Conservation (phyloP, 2,329 filamentous ascomycete genomes). For the Ploettnerulaceae sp. region DNA sequence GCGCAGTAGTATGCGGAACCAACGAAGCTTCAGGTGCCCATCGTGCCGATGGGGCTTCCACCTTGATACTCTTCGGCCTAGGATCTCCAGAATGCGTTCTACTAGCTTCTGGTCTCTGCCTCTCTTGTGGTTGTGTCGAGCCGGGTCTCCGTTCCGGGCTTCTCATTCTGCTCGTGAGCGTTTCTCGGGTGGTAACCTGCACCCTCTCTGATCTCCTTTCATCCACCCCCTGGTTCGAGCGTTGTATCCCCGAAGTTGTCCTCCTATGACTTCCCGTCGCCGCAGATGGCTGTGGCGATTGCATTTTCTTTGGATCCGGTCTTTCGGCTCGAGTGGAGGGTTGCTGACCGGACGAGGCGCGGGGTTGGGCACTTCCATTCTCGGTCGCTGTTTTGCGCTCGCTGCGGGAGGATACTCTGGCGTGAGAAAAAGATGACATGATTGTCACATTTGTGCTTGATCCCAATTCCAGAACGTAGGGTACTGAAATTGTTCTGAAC, state of each 20-base stretch:
- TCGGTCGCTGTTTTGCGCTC: constrained; percentile 31
- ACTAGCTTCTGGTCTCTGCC: constrained; percentile 24
- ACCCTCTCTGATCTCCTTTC: constrained; percentile 51
- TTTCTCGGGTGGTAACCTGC: constrained; percentile 58
- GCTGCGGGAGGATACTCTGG: constrained; percentile 29
- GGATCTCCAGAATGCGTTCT: constrained; percentile 27
- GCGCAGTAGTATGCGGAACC: constrained; percentile 57
- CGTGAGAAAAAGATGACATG: constrained; percentile 34
- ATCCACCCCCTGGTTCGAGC: constrained; percentile 42
- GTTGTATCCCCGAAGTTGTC: constrained; percentile 50
- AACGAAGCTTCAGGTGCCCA: constrained; percentile 82
- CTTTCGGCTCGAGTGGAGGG: constrained; percentile 26
- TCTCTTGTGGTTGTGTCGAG: constrained; percentile 18
- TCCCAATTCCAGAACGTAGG: background rate
- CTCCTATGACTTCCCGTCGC: constrained; percentile 46
- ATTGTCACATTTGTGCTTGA: constrained; percentile 26
- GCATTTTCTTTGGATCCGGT: constrained; percentile 24
- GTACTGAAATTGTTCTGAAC: too few relatives aligned
- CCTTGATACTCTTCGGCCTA: constrained; percentile 36
- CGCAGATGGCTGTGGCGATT: constrained; percentile 27
- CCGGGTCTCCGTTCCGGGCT: constrained; percentile 46
- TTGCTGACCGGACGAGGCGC: constrained; percentile 27
- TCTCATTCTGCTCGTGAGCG: constrained; percentile 51
- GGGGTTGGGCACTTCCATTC: constrained; percentile 30
- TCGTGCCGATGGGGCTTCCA: constrained; percentile 46